These are phyloP conservation scores for Talaromyces proteolyticus DNA, from an alignment of 495 filamentous ascomycete species.

Conservation along the genomic window DNA sequence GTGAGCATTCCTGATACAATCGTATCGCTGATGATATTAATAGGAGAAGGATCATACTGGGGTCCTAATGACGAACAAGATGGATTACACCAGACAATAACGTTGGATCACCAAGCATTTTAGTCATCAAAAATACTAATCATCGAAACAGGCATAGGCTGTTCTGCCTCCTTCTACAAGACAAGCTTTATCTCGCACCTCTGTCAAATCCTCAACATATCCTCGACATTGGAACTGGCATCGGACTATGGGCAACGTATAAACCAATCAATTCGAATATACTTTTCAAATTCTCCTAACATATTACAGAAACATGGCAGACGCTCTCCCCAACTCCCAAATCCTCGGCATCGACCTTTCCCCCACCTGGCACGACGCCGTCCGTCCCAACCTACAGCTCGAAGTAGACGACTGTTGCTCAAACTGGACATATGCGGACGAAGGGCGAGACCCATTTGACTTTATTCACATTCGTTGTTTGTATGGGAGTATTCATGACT, in stretches of 20 bases:
- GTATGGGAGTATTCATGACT: constrained; percentile 57
- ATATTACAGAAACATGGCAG: constrained; percentile 45
- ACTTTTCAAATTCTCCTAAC: background rate
- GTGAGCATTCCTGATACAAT: background rate
- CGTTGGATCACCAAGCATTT: constrained; percentile 9
- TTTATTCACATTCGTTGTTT: constrained; percentile 61
- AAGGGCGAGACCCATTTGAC: constrained; percentile 50
- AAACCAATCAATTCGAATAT: background rate
- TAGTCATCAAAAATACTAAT: background rate
- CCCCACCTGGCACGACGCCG: constrained; percentile 35
- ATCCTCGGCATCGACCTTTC: constrained; percentile 65
- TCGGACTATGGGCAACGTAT: constrained; percentile 66
- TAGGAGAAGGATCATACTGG: constrained; percentile 22
- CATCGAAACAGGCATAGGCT: constrained; percentile 15
- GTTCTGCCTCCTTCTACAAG: constrained; percentile 18
- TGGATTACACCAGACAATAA: constrained; percentile 11
- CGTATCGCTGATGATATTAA: constrained; percentile 7
- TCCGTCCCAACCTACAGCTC: constrained; percentile 62
- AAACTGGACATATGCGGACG: constrained; percentile 44
- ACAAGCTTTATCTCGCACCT: constrained; percentile 18
- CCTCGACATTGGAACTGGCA: constrained; percentile 64
- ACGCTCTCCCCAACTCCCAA: constrained; percentile 55
- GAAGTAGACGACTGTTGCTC: constrained; percentile 61
- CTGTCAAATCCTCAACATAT: constrained; percentile 35
- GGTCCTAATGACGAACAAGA: constrained; percentile 21